Conservation (phyloP, 1,139 yeast genomes). For the Zygosaccharomyces pseudobailii region DNA sequence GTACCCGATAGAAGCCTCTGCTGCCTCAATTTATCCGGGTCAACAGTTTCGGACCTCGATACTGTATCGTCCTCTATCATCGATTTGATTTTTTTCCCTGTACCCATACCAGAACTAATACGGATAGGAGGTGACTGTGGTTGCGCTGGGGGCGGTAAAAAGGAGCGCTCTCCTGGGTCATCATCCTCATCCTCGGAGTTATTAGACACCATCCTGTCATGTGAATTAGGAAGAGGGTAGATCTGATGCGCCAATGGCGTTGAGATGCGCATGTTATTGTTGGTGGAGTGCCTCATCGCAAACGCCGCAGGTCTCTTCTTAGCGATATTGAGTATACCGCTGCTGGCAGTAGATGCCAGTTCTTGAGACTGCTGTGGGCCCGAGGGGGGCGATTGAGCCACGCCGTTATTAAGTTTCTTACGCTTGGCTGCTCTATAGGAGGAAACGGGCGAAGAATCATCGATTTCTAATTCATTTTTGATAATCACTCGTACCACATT, state of each 20-base stretch:
- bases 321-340: conserved; percentile 25
- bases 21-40: conserved; percentile 35
- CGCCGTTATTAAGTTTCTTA: conserved; percentile 17
- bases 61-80: conserved; percentile 30
- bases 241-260: conserved; percentile 39
- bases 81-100: conserved; percentile 23
- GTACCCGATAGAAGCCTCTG: conserved; percentile 31
- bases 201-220: conserved; percentile 20
- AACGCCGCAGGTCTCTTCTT: conserved; percentile 28
- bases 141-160: conserved; percentile 35
- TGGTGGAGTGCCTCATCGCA: conserved; percentile 15
- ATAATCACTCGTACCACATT: conserved; percentile 53
- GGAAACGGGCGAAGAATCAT: conserved; percentile 14
- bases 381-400: conserved; percentile 9
- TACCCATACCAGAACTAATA: conserved; percentile 34
- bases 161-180: conserved; percentile 30
- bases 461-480: conserved; percentile 36
- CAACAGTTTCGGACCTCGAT: conserved; percentile 35
- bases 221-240: conserved; percentile 26
- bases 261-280: conserved; percentile 29
- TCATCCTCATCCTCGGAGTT: conserved; percentile 28
- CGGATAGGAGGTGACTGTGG: conserved; percentile 37
- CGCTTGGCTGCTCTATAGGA: conserved; percentile 16
- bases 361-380: conserved; percentile 1
- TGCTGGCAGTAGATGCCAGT: conserved; percentile 14